These are phyloP conservation scores for Ascochyta pisi DNA, from an alignment of 2,329 filamentous ascomycete species.

Conservation along the genomic window DNA sequence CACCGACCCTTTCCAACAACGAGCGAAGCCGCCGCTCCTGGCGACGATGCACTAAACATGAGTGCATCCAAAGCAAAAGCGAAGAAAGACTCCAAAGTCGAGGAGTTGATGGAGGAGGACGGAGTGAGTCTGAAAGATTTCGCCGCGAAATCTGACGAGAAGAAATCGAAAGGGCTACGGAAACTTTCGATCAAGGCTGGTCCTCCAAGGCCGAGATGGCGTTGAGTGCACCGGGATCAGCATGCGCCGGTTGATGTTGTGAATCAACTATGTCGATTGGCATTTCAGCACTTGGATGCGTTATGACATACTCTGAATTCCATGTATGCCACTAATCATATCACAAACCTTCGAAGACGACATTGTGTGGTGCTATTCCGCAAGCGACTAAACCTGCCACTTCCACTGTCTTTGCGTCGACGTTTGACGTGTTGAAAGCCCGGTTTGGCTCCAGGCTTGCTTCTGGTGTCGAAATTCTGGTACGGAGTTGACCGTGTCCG, in stretches of 20 bases:
- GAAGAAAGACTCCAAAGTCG: slow-evolving; percentile 8
- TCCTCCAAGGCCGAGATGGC: background rate
- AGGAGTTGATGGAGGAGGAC: background rate
- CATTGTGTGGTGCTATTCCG: too few species aligned
- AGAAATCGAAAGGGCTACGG: background rate
- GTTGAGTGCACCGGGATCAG: background rate
- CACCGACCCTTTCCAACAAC: background rate
- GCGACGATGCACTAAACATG: background rate
- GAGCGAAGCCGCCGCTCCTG: background rate
- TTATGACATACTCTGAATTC: background rate
- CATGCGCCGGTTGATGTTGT: background rate
- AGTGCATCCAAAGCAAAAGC: background rate
- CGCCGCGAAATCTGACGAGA: background rate
- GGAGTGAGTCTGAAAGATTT: slow-evolving; percentile 1
- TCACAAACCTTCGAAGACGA: too few species aligned
- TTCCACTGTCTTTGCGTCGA: too few species aligned
- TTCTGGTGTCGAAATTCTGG: too few species aligned
- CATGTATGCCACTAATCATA: too few species aligned
- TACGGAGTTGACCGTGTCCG: background rate
- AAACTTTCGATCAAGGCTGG: background rate
- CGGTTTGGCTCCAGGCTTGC: too few species aligned
- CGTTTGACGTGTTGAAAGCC: too few species aligned
- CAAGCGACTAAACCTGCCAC: too few species aligned
- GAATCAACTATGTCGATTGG: background rate
- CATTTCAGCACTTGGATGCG: background rate